Evolutionary conservation across 352 stramenopile species (phyloP).

Genomic region (Albugo laibachii): DNA sequence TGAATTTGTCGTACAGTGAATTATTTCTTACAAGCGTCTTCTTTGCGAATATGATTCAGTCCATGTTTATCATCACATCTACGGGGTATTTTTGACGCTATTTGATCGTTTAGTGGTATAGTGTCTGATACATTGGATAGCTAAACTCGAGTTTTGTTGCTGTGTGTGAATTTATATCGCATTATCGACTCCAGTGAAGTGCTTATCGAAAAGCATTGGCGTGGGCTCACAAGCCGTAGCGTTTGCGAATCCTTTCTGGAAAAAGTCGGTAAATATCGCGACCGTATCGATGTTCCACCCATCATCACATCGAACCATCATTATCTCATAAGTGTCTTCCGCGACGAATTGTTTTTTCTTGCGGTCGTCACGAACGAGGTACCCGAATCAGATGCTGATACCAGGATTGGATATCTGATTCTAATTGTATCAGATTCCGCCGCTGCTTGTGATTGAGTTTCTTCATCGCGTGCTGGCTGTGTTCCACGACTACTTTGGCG

Average conservation of each 20-base stretch:
- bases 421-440: constrained; percentile 26
- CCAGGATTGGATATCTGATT: constrained; percentile 3
- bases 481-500: constrained; percentile 94
- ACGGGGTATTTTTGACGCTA: constrained; percentile 39
- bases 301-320: constrained; percentile 77
- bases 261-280: constrained; percentile 84
- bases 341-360: constrained; percentile 90
- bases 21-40: too few relatives aligned
- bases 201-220: constrained; percentile 98
- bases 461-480: constrained; percentile 91
- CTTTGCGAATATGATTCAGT: constrained; percentile 83
- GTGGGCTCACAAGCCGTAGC: constrained; percentile 84
- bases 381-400: constrained; percentile 1
- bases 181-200: constrained; percentile 64
- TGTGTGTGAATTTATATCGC: not conserved
- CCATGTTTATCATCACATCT: constrained; percentile 92
- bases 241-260: constrained; percentile 98
- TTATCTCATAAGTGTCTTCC: constrained; percentile 85
- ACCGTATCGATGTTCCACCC: constrained; percentile 73
- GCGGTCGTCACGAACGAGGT: constrained; percentile 89
- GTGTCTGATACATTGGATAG: not conserved
- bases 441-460: constrained; percentile 90
- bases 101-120: not conserved
- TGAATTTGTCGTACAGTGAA: not conserved
- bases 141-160: not conserved